These are phyloP conservation scores for Verbascum thapsus DNA, from an alignment of 257 asterid genomes.

Conservation along the genomic window DNA sequence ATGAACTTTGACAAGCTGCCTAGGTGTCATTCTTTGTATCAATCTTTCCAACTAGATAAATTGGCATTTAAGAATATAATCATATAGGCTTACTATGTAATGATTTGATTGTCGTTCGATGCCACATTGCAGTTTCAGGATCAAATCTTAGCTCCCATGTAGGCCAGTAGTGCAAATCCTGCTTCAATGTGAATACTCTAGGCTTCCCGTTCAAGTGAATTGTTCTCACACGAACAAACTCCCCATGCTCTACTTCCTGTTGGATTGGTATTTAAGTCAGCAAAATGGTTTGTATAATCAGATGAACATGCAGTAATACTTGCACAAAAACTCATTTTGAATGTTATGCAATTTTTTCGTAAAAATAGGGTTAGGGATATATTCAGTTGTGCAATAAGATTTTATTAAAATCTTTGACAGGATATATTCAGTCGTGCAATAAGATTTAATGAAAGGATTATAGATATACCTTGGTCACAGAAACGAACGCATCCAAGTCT, in stretches of 20 bases:
- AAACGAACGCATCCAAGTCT: constrained; percentile 81
- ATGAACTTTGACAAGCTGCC: neutral
- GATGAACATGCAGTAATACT: neutral
- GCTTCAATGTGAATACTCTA: constrained; percentile 86
- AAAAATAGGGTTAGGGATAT: no score
- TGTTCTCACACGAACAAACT: constrained; percentile 82
- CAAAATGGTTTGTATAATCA: constrained; percentile 14
- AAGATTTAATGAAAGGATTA: neutral
- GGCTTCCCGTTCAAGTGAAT: constrained; percentile 95
- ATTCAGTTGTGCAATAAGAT: no score
- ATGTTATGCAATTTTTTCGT: no score
- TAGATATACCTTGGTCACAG: constrained; percentile 75
- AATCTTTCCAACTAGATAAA: neutral
- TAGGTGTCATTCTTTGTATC: no score
- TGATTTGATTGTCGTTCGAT: constrained; percentile 70
- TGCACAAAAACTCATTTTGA: neutral
- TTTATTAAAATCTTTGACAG: neutral
- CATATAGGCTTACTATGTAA: constrained; percentile 39
- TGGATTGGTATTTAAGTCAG: neutral
- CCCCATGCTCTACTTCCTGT: constrained; percentile 86
- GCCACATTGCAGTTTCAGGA: constrained; percentile 82
- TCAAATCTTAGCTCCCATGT: constrained; percentile 93
- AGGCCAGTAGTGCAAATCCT: constrained; percentile 99
- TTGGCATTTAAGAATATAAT: constrained; percentile 15
- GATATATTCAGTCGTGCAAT: no score